phyloP scores from a whole-genome alignment of 2,329 filamentous ascomycete species.

The Lachnellula hyalina region DNA sequence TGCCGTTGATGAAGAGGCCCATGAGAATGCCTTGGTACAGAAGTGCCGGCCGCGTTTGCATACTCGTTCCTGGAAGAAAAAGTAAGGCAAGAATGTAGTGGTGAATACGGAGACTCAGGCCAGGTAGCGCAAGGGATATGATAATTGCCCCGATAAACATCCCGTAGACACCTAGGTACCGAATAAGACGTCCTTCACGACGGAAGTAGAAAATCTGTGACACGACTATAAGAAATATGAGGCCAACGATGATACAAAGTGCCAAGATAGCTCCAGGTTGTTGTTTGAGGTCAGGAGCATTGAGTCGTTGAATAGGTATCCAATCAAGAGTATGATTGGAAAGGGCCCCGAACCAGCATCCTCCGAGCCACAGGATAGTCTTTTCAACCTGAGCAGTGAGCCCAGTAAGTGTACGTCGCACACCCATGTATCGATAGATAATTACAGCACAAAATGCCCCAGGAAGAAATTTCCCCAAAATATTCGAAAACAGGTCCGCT shows the following conservation, averaged over 20 bases:
- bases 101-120: constrained; percentile 80
- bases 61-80: constrained; percentile 78
- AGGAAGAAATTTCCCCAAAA: constrained; percentile 78
- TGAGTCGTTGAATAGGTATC: constrained; percentile 91
- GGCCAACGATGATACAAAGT: constrained; percentile 48
- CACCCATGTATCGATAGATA: constrained; percentile 77
- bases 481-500: constrained; percentile 67
- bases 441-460: constrained; percentile 84
- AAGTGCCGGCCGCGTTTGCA: constrained; percentile 80
- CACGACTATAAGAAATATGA: constrained; percentile 62
- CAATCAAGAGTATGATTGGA: constrained; percentile 94
- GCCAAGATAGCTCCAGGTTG: constrained; percentile 80
- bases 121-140: constrained; percentile 65
- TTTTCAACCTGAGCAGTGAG: constrained; percentile 85
- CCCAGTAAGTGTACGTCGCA: constrained; percentile 63
- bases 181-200: constrained; percentile 73
- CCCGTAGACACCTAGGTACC: constrained; percentile 72
- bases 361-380: constrained; percentile 82
- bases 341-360: constrained; percentile 83
- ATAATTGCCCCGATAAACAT: constrained; percentile 63
- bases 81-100: constrained; percentile 90
- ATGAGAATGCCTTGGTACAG: constrained; percentile 86
- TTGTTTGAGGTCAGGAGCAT: constrained; percentile 77
- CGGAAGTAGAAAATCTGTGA: constrained; percentile 82
- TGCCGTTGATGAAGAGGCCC: constrained; percentile 89